Conservation (phyloP, 1,284 basidiomycete species). For the Volvariella volvacea region DNA sequence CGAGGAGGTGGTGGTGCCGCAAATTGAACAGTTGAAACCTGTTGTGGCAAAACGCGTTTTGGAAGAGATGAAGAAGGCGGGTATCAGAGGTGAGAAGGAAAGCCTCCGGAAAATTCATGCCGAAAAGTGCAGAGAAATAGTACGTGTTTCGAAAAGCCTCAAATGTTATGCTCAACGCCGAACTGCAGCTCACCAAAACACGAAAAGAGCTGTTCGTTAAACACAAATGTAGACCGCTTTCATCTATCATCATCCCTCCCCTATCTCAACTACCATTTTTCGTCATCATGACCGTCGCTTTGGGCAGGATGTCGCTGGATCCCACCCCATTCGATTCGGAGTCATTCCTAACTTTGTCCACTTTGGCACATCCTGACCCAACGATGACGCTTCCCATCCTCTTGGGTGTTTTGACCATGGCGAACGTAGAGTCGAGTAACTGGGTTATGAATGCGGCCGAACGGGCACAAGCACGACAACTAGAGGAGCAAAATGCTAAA, state of each 20-base stretch:
- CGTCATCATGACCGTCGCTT: conserved; percentile 52
- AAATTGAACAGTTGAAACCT: conserved; percentile 49
- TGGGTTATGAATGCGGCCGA: conserved; percentile 61
- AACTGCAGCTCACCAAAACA: conserved; percentile 42
- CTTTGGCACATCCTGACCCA: conserved; percentile 64
- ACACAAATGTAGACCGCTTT: conserved; percentile 50
- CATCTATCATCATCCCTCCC: conserved; percentile 57
- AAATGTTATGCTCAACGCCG: too few relatives aligned
- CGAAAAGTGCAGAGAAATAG: conserved; percentile 40
- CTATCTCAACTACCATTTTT: conserved; percentile 72
- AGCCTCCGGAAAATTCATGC: conserved; percentile 41
- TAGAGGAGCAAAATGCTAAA: conserved; percentile 39
- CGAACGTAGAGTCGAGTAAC: conserved; percentile 69
- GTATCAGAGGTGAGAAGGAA: conserved; percentile 47
- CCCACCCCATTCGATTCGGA: conserved; percentile 69
- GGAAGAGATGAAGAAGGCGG: conserved; percentile 51
- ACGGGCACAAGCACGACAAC: conserved; percentile 34
- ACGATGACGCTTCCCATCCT: conserved; percentile 64
- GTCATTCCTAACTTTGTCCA: conserved; percentile 66
- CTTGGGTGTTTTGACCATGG: conserved; percentile 67
- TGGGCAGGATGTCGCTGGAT: conserved; percentile 48
- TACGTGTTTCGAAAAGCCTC: too few relatives aligned
- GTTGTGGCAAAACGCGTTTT: conserved; percentile 45
- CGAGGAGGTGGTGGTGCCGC: conserved; percentile 65
- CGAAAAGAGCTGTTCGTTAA: conserved; percentile 52